Evolutionary conservation across 176 grass and related monocot species (phyloP), one percentile per base, ranked within the genome.

Genomic region (Cenchrus purpureus): DNA sequence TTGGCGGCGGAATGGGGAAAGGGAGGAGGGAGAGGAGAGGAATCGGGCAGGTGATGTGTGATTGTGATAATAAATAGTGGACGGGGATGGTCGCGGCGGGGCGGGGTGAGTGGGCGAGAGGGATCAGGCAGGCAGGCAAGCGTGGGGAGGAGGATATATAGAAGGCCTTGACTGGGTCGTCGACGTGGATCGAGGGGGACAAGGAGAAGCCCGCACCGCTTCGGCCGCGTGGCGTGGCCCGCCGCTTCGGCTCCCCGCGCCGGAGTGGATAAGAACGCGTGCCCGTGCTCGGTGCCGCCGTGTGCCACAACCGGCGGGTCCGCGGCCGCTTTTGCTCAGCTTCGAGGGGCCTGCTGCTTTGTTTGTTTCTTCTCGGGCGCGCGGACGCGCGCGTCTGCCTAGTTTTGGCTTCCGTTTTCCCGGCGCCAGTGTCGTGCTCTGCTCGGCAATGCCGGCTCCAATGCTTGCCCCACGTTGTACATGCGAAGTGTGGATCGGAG

Each of bases 201-300:
- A 45, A n/a, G 19, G 59, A 7, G 78, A 65, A 72, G 62, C 46
- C 53, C 63, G 63, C 83, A 6, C 15, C 63, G 45, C 79, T 86
- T 65, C 57, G 20, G 78, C 83, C 83, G 83, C 83, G 83, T 89
- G 83, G 88, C 53, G 13, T 3, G 6, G 43, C 15, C 16, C 79
- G 79, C 81, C 80, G 86, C 81, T 65, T 66, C 77, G 83, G 72
- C 70, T 77, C 54, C 20, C 83, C 78, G 83, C 88, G 78, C 17
- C 64, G 50, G 82, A 86, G 65, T 71, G 83, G 88, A 90, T 89
- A 86, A 86, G 83, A 82, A 63, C 83, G 44, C 31, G 0, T 63
- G 45, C 14, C 44, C 77, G 28, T 40, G 37, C 14, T 22, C 77
- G 45, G 45, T 40, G 73, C 13, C 72, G 29, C 56, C 56, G 51